Evolutionary conservation across 441 rosid species (phyloP).

Genomic region (Pelargonium fulgidum): DNA sequence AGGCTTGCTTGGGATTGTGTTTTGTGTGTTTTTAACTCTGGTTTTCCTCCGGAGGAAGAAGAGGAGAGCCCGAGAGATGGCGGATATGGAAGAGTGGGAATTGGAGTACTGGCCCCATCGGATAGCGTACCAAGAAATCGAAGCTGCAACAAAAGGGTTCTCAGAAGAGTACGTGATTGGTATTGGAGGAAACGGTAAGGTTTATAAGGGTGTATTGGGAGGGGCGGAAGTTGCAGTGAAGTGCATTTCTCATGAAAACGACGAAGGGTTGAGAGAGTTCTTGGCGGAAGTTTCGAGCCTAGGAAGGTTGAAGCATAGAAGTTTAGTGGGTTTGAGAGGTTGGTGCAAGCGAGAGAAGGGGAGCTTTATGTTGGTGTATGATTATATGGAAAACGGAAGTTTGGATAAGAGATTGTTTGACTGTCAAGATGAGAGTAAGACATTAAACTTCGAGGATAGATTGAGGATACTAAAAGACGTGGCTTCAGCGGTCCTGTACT

Average conservation of each 20-base stretch:
- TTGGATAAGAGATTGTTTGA: slow-evolving; percentile 50
- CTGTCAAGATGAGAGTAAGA: slow-evolving; percentile 22
- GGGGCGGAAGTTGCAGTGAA: slow-evolving; percentile 60
- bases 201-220: slow-evolving; percentile 61
- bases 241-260: slow-evolving; percentile 51
- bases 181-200: slow-evolving; percentile 68
- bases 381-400: slow-evolving; percentile 78
- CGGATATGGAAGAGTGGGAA: slow-evolving; percentile 76
- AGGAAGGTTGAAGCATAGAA: slow-evolving; percentile 63
- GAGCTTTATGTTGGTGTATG: slow-evolving; percentile 57
- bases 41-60: slow-evolving; percentile 26
- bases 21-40: slow-evolving; percentile 28
- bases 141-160: slow-evolving; percentile 50
- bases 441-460: slow-evolving; percentile 42
- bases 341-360: slow-evolving; percentile 75
- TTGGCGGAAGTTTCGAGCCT: slow-evolving; percentile 66
- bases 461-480: slow-evolving; percentile 52
- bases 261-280: slow-evolving; percentile 53
- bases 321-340: slow-evolving; percentile 57
- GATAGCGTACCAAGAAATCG: slow-evolving; percentile 47
- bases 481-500: slow-evolving; percentile 51
- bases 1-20: slow-evolving; percentile 30
- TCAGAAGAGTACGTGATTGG: slow-evolving; percentile 60
- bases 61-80: slow-evolving; percentile 39
- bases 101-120: slow-evolving; percentile 84